Base-by-base conservation (phyloP, 176 grass and related monocot genomes). In the Rhipidocladum racemiflorum region DNA sequence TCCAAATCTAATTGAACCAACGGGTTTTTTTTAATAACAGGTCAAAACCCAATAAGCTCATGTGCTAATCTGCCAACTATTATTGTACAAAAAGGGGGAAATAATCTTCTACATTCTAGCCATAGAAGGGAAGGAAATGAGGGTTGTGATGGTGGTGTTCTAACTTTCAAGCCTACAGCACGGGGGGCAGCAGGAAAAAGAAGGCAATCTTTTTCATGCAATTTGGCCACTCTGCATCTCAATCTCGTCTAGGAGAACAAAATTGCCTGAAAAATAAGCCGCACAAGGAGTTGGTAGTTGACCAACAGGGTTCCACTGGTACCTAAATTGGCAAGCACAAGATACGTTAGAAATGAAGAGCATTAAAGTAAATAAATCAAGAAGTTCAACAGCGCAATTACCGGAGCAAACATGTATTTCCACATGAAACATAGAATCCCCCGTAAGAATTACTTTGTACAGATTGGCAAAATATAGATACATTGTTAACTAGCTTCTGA, bases 161-260 rank as follows among this genome's bases (percentile, higher is more conserved):
- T 30, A 48, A 38, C 12, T 51, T 83, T 64, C 23, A 63, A 51
- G n/a, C 72, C 72, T 78, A 60, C 13, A 61, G 16, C 32, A 83
- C 67, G 6, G n/a, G n/a, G 39, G 60, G 27, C 51, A 66, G 49
- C 32, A 86, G 17, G 48, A 53, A 83, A 86, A 86, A n/a, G 13
- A 65, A 38, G 50, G 55, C 20, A 49, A 60, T 61, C 29, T 39
- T 86, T 55, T 81, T 82, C 70, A 90, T 20, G 66, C 44, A 43
- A 46, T 14, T 28, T 85, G 24, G 56, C 23, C 79, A 73, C 79
- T 76, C 87, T 65, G 73, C 39, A 49, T 83, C 84, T 83, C 83
- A 90, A 78, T 30, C 83, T 86, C 84, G 73, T 68, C 65, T 57
- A 57, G 27, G 66, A 49, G 66, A 86, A 83, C 74, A 90, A 90